phyloP scores from a whole-genome alignment of 2,329 filamentous ascomycete species.

The Aspergillus ibericus region DNA sequence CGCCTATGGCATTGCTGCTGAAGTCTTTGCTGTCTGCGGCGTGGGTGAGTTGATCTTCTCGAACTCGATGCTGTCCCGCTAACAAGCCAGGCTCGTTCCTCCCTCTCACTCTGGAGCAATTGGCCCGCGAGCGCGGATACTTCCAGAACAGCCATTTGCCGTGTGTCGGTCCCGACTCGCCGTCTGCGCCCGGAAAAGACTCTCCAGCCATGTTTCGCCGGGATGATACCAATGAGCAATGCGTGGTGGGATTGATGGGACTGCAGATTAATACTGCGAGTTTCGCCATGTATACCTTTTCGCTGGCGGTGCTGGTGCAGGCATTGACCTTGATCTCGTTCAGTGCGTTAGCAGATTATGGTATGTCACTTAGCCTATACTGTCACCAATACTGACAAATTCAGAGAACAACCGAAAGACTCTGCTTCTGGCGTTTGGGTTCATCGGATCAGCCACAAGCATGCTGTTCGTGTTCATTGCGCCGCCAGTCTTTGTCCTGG shows the following conservation, averaged over 20 bases:
- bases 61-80: neutral
- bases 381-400: neutral
- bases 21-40: conserved; percentile 89
- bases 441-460: conserved; percentile 72
- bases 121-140: conserved; percentile 90
- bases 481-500: conserved; percentile 73
- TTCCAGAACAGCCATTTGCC: conserved; percentile 52
- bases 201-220: conserved; percentile 14
- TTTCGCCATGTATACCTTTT: conserved; percentile 68
- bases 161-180: conserved; percentile 29
- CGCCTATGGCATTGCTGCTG: conserved; percentile 88
- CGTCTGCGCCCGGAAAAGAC: conserved; percentile 19
- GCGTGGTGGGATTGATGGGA: conserved; percentile 34
- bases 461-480: conserved; percentile 83
- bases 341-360: conserved; percentile 70
- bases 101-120: conserved; percentile 83
- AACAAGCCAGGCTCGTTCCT: conserved; percentile 72
- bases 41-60: conserved; percentile 49
- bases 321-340: conserved; percentile 78
- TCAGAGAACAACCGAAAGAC: conserved; percentile 67
- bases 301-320: conserved; percentile 80
- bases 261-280: conserved; percentile 39
- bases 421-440: conserved; percentile 76
- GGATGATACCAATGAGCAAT: conserved; percentile 31
- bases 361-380: conserved; percentile 43